A percentile compares a stretch with the other conserved stretches of the same genome.
Evolutionary conservation across 768 basidiomycete species (phyloP).

Genomic region (Holtermannia corniformis): DNA sequence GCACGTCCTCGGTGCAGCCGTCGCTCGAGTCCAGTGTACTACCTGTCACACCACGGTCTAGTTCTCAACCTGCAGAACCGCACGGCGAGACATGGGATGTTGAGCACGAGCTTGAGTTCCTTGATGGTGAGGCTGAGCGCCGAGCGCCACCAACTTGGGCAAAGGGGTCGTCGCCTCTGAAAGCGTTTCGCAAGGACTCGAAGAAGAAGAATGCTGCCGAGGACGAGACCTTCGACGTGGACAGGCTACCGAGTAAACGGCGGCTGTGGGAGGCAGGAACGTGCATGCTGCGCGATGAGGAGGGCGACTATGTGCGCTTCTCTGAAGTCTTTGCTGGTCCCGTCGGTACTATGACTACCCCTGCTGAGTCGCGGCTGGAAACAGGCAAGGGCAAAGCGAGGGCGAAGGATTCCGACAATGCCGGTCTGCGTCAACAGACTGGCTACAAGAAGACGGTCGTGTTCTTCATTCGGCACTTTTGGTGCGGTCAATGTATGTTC

Average conservation of each 20-base stretch:
- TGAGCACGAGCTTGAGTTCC: not conserved
- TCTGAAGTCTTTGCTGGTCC: constrained; percentile 26
- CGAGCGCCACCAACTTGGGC: not conserved
- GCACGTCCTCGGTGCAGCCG: too few species aligned
- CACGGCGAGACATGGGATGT: constrained; percentile 8
- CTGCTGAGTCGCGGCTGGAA: too few species aligned
- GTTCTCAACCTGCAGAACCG: too few species aligned
- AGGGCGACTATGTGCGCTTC: constrained; percentile 27
- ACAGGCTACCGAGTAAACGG: constrained; percentile 20
- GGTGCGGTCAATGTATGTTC: constrained; percentile 39
- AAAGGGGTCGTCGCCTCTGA: not conserved
- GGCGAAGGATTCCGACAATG: too few species aligned
- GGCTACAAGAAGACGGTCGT: constrained; percentile 34
- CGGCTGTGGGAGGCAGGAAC: constrained; percentile 35
- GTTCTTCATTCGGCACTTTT: constrained; percentile 40
- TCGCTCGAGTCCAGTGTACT: too few species aligned
- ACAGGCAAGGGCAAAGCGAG: not conserved
- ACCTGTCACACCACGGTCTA: too few species aligned
- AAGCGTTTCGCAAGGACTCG: constrained; percentile 1
- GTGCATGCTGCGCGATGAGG: constrained; percentile 30
- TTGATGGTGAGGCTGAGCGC: not conserved
- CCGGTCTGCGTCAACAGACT: too few species aligned
- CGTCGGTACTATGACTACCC: not conserved
- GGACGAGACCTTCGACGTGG: constrained; percentile 28
- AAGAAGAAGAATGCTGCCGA: not conserved